A percentile compares a stretch with the other conserved stretches of the same genome.
phyloP scores from a whole-genome alignment of 129 eudicot species.

The Smallanthus sonchifolius region DNA sequence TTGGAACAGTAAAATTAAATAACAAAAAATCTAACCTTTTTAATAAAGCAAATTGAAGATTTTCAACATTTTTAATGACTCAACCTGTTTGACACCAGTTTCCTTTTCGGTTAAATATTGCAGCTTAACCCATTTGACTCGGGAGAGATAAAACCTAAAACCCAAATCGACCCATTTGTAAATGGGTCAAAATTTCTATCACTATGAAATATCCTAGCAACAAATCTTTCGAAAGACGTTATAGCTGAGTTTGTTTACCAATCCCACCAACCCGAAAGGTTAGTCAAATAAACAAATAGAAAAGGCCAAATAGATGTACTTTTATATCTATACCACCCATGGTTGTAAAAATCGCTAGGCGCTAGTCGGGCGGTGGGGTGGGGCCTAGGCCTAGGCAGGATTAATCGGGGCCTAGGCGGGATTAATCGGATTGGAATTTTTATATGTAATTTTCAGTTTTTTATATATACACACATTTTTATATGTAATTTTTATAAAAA shows the following conservation, averaged over 20 bases:
- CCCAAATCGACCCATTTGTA: background rate
- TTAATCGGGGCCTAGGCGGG: no score
- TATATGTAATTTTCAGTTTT: no score
- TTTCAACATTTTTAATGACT: background rate
- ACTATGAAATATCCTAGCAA: background rate
- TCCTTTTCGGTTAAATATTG: no score
- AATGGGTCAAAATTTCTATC: background rate
- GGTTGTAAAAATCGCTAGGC: no score
- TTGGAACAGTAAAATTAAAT: background rate
- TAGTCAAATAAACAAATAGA: slow-evolving; percentile 9
- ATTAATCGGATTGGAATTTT: no score
- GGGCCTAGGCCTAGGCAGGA: no score
- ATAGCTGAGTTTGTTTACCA: background rate
- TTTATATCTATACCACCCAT: background rate
- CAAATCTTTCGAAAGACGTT: background rate
- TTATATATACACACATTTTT: no score
- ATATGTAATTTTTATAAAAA: no score
- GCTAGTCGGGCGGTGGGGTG: no score
- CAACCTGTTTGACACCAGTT: background rate
- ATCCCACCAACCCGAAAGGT: background rate
- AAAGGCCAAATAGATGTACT: background rate
- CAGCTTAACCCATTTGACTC: background rate
- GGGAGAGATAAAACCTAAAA: background rate
- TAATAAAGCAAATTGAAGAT: background rate
- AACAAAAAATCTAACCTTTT: background rate